These are phyloP conservation scores for Erodium trifolium DNA, from an alignment of 441 rosid species.

Conservation along the genomic window DNA sequence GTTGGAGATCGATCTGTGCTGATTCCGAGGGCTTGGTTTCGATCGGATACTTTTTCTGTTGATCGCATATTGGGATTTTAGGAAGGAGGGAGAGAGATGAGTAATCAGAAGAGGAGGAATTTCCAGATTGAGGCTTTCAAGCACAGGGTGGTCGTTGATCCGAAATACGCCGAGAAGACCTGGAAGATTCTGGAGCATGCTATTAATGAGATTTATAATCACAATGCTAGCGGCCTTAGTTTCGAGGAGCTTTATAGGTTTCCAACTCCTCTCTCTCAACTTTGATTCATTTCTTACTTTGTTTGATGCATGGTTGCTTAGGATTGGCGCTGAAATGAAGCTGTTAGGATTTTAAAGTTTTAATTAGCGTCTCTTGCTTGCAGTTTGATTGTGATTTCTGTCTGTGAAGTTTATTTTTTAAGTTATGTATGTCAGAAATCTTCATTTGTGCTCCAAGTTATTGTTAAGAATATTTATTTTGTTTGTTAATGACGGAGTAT, in stretches of 20 bases:
- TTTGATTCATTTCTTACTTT: background rate
- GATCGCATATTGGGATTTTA: background rate
- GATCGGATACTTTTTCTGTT: background rate
- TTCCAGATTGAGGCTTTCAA: conserved; percentile 94
- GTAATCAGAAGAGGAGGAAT: conserved; percentile 82
- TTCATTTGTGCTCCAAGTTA: background rate
- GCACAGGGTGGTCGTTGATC: conserved; percentile 91
- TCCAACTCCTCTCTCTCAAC: background rate
- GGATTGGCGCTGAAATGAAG: background rate
- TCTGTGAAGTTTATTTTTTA: no score
- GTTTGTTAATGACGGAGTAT: background rate
- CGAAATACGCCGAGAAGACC: conserved; percentile 86
- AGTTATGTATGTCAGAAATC: background rate
- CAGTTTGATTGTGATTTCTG: background rate
- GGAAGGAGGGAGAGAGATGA: conserved; percentile 28
- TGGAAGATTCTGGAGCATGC: conserved; percentile 95
- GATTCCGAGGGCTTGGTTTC: background rate
- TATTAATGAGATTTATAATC: conserved; percentile 79
- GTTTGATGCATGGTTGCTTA: background rate
- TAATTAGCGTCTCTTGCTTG: background rate
- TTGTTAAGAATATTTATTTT: background rate
- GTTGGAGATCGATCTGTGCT: background rate
- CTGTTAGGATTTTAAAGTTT: background rate
- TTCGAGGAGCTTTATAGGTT: conserved; percentile 90
- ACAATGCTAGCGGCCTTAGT: conserved; percentile 91